phyloP scores from a whole-genome alignment of 2,329 filamentous ascomycete genomes.

The Calonectria crousiana region DNA sequence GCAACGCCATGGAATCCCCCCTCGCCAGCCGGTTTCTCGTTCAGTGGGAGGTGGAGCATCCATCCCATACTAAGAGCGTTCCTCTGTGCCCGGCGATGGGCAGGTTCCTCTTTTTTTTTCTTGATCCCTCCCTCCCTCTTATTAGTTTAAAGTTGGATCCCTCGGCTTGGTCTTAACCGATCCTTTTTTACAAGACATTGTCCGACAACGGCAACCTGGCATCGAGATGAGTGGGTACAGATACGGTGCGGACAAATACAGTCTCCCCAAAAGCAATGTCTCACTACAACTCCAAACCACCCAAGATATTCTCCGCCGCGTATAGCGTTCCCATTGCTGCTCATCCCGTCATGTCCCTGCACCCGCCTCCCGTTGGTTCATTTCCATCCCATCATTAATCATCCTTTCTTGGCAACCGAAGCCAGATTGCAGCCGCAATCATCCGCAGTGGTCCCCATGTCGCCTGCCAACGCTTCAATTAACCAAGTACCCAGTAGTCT shows the following conservation, averaged over 20 bases:
- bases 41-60: neutral
- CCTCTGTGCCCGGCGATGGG: neutral
- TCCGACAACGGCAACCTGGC: conserved; percentile 7
- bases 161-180: neutral
- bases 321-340: neutral
- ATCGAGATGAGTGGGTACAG: neutral
- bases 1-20: conserved; percentile 3
- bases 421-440: neutral
- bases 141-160: conserved; percentile 6
- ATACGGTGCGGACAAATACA: neutral
- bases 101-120: conserved; percentile 3
- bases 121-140: neutral
- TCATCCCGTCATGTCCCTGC: neutral
- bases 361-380: neutral
- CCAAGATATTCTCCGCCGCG: neutral
- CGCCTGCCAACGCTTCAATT: neutral
- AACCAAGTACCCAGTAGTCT: neutral
- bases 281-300: neutral
- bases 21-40: neutral
- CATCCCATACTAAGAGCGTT: neutral
- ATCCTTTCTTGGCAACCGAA: neutral
- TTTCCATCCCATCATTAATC: conserved; percentile 2
- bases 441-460: neutral
- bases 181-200: neutral
- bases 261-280: neutral